Base-by-base conservation (phyloP, 192 early-diverging fungal genomes). In the Entomortierella beljakovae region DNA sequence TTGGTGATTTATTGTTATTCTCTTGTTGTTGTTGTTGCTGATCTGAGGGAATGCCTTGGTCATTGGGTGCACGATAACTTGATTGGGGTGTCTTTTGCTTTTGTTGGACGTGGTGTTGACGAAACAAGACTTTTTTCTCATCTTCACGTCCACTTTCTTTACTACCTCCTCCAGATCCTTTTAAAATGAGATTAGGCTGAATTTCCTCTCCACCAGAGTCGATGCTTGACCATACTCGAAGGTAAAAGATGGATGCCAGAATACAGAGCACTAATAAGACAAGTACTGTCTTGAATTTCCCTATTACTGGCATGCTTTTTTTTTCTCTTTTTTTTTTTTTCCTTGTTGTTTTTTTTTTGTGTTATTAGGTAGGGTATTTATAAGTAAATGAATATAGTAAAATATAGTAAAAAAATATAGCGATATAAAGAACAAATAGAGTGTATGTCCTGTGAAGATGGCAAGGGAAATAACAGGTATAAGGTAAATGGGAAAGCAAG, bases 171-270 rank as follows among this genome's bases (percentile, higher is more conserved):
- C 26, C 48, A 11, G 13, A 3, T n/a, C 37, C 31, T 23, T 6
- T 6, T 37, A 33, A 57, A 16, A 18, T 25, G 2, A 6, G 6
- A 13, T 20, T 33, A 11, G 37, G 10, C 25, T 33, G 26, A 34
- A 50, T 58, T 34, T 50, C 56, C 20, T 26, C 52, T 18, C 64
- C 32, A 33, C 64, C 32, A 33, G 42, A 7, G 28, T 52, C 57
- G 26, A 77, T 68, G 20, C 58, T 77, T 11, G 73, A 68, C 73
- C 73, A 77, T 35, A 77, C 64, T 15, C 16, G 37, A 18, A 77
- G 29, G 48, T 77, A 77, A 25, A 68, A 63, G 49, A 58, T 61
- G 42, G 73, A 76, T 6, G 73, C 58, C 18, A 76, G 31, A 11
- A 66, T 35, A 33, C 73, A 61, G 26, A 76, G 65, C 2, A 32